phyloP scores from a whole-genome alignment of 768 basidiomycete genomes.

The Amanita molliuscula region DNA sequence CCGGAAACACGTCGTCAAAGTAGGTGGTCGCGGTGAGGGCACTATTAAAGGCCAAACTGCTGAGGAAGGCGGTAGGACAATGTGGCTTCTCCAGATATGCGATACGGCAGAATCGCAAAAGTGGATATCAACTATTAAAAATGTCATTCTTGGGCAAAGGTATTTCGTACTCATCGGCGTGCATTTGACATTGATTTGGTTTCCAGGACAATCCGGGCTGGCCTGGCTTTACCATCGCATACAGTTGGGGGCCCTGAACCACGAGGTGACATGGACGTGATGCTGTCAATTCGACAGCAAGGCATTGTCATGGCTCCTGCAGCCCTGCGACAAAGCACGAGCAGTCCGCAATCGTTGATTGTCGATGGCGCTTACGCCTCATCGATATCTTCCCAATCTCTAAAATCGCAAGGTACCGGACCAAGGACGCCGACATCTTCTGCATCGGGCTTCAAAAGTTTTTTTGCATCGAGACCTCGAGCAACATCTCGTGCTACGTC shows the following conservation, averaged over 20 bases:
- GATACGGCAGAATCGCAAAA: slow-evolving; percentile 53
- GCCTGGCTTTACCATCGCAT: slow-evolving; percentile 39
- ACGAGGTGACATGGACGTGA: slow-evolving; percentile 74
- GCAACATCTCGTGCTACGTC: slow-evolving; percentile 44
- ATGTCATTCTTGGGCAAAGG: slow-evolving; percentile 62
- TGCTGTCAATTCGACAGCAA: slow-evolving; percentile 70
- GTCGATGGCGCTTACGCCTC: slow-evolving; percentile 30
- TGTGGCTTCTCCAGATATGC: slow-evolving; percentile 64
- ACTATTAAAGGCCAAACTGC: slow-evolving; percentile 29
- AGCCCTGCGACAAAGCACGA: slow-evolving; percentile 15
- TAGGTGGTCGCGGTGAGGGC: slow-evolving; percentile 55
- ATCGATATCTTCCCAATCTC: slow-evolving; percentile 33
- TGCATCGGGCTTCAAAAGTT: slow-evolving; percentile 49
- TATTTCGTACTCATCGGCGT: slow-evolving; percentile 15
- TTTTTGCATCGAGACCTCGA: slow-evolving; percentile 49
- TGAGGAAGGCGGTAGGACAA: slow-evolving; percentile 43
- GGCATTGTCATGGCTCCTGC: slow-evolving; percentile 36
- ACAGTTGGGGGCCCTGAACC: slow-evolving; percentile 44
- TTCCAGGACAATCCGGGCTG: slow-evolving; percentile 59
- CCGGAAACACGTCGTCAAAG: slow-evolving; percentile 48
- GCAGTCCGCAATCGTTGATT: slow-evolving; percentile 18
- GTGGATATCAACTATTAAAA: slow-evolving; percentile 73
- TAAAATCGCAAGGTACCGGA: slow-evolving; percentile 29
- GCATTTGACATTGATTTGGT: neutral
- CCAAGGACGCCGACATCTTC: slow-evolving; percentile 29